Conservation (phyloP, 2,329 filamentous ascomycete species). For the Fusarium sp. region DNA sequence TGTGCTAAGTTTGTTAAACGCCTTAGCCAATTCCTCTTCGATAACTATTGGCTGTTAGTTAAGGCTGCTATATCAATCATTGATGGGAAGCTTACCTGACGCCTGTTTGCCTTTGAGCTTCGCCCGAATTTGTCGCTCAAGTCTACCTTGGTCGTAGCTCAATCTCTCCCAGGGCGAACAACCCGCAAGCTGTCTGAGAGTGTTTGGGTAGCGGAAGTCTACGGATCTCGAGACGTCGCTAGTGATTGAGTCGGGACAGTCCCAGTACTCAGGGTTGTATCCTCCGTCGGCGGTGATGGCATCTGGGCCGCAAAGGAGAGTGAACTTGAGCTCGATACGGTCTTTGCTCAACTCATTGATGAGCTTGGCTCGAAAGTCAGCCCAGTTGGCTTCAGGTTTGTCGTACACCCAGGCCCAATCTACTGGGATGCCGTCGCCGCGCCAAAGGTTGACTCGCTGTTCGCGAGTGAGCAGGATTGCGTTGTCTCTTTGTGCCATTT, state of each 20-base stretch:
- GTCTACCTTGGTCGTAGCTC: background rate
- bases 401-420: slow-evolving; percentile 51
- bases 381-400: slow-evolving; percentile 36
- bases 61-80: accelerated
- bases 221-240: slow-evolving; percentile 47
- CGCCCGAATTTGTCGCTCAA: slow-evolving; percentile 31
- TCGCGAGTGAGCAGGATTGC: slow-evolving; percentile 35
- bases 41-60: background rate
- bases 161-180: slow-evolving; percentile 41
- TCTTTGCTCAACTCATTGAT: slow-evolving; percentile 8
- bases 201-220: slow-evolving; percentile 47
- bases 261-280: slow-evolving; percentile 41
- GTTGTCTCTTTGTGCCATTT: slow-evolving; percentile 33
- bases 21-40: background rate
- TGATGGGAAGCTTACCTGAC: slow-evolving; percentile 2
- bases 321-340: slow-evolving; percentile 42
- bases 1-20: slow-evolving; percentile 8
- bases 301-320: slow-evolving; percentile 48
- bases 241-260: slow-evolving; percentile 45
- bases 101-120: slow-evolving; percentile 6
- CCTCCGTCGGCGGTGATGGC: slow-evolving; percentile 29
- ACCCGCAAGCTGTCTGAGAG: slow-evolving; percentile 42
- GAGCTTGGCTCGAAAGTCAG: slow-evolving; percentile 26
- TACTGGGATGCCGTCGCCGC: slow-evolving; percentile 13
- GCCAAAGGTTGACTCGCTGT: slow-evolving; percentile 51